Conservation (phyloP, 345 rosid species). For the Mallotus nudiflorus region DNA sequence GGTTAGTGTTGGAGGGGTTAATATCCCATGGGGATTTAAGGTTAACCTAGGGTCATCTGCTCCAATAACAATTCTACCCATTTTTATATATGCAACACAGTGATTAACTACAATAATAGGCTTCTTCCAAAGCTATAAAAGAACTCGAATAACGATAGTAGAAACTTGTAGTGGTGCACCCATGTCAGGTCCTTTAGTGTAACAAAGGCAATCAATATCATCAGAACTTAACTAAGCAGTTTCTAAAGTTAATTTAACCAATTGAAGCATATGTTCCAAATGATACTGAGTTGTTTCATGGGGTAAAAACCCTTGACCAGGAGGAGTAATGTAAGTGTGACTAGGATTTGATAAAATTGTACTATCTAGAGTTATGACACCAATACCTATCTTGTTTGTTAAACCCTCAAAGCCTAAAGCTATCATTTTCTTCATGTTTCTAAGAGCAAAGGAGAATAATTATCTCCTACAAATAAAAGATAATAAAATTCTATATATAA, state of each 20-base stretch:
- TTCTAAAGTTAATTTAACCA: conserved; percentile 66
- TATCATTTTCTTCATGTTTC: conserved; percentile 66
- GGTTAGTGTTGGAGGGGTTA: conserved; percentile 25
- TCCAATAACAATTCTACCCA: conserved; percentile 94
- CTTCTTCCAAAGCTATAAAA: conserved; percentile 90
- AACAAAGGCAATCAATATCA: conserved; percentile 87
- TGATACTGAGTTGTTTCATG: conserved; percentile 95
- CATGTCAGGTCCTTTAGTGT: conserved; percentile 97
- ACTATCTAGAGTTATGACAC: conserved; percentile 80
- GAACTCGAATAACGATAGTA: conserved; percentile 69
- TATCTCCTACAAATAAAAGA: background rate
- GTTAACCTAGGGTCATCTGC: conserved; percentile 78
- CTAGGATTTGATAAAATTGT: conserved; percentile 88
- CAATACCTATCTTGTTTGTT: conserved; percentile 90
- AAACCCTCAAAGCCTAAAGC: conserved; percentile 95
- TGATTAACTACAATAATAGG: conserved; percentile 88
- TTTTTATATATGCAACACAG: conserved; percentile 97
- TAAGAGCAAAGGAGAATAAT: background rate
- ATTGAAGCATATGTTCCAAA: conserved; percentile 76
- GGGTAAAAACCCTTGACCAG: conserved; percentile 96
- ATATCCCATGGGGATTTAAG: conserved; percentile 38
- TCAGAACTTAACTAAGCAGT: conserved; percentile 59
- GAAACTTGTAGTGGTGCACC: conserved; percentile 90
- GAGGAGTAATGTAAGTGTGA: conserved; percentile 92
- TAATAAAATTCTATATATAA: no score